Evolutionary conservation across 1,139 yeast genomes (phyloP).

Genomic region (Meyerozyma guilliermondii): DNA sequence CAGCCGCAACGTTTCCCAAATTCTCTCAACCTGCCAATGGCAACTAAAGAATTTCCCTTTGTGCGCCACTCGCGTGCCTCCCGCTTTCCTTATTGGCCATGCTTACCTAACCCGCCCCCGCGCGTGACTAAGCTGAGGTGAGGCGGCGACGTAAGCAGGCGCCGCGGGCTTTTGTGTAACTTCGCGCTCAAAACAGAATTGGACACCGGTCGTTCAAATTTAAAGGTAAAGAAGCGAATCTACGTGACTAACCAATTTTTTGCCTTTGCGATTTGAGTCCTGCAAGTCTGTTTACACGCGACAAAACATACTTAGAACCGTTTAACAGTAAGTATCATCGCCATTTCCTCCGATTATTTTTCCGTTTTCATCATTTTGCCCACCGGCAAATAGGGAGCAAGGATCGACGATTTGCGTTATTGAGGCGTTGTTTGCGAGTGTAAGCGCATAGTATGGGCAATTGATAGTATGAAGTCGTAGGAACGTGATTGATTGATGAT

Average conservation of each 20-base stretch:
- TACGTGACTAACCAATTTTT: conserved; percentile 2
- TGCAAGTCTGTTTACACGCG: neutral
- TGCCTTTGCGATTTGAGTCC: conserved; percentile 1
- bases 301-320: neutral
- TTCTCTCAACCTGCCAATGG: neutral
- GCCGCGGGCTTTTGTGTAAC: neutral
- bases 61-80: neutral
- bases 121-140: neutral
- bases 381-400: conserved; percentile 1
- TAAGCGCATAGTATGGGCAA: neutral
- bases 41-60: neutral
- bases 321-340: neutral
- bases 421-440: neutral
- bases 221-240: conserved; percentile 2
- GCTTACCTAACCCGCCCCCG: neutral
- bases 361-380: neutral
- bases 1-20: no score
- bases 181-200: conserved; percentile 2
- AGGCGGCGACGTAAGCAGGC: conserved; percentile 2
- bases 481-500: neutral
- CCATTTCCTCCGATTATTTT: neutral
- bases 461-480: neutral
- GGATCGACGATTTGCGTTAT: neutral
- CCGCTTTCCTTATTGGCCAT: neutral
- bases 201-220: conserved; percentile 2